Evolutionary conservation across 805 yeast species (phyloP).

Genomic region (Metschnikowia rubicola): DNA sequence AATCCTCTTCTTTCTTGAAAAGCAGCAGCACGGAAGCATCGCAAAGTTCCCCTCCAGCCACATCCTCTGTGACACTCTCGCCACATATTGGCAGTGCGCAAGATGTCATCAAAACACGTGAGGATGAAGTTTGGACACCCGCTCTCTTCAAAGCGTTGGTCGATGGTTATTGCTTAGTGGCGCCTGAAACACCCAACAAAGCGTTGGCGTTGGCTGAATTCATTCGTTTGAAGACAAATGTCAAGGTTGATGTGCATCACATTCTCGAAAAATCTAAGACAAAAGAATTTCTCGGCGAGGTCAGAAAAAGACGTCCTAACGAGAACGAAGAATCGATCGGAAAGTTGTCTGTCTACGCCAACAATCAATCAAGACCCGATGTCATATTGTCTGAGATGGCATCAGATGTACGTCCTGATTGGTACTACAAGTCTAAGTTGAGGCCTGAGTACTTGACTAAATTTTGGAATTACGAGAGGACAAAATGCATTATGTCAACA

Average conservation of each 20-base stretch:
- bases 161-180: conserved; percentile 8
- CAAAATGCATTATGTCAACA: conserved; percentile 18
- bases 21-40: neutral
- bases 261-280: conserved; percentile 1
- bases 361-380: neutral
- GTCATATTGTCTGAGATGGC: neutral
- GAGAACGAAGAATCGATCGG: neutral
- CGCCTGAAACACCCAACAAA: conserved; percentile 3
- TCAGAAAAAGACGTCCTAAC: neutral
- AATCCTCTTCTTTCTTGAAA: neutral
- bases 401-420: conserved; percentile 6
- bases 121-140: conserved; percentile 8
- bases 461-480: conserved; percentile 19
- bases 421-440: conserved; percentile 13
- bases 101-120: too few relatives aligned
- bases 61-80: too few relatives aligned
- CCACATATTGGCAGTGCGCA: too few relatives aligned
- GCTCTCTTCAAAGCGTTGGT: conserved; percentile 8
- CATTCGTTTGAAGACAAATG: conserved; percentile 1
- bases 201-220: neutral
- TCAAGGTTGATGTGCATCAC: neutral
- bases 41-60: neutral
- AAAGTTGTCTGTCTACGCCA: neutral
- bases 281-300: conserved; percentile 1
- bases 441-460: conserved; percentile 7